These are phyloP conservation scores for Sanghuangporus weigelae DNA, from an alignment of 1,284 basidiomycete genomes.

Conservation along the genomic window DNA sequence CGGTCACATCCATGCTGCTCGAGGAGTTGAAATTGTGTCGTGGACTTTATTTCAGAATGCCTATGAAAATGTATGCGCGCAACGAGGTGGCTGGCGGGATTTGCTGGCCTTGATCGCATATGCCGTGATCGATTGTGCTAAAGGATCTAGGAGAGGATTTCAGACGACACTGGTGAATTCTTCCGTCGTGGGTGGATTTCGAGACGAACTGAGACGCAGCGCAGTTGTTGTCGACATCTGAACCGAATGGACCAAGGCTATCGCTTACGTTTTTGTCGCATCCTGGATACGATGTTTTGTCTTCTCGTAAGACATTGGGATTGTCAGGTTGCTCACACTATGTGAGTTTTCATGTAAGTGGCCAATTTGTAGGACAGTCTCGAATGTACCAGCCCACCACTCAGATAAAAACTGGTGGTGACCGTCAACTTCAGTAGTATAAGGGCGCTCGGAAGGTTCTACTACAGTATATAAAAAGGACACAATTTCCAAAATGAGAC, in stretches of 20 bases:
- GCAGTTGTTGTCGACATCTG: conserved; percentile 9
- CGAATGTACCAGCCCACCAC: no score
- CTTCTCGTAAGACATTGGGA: no score
- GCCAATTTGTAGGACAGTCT: no score
- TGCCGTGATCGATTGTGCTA: not conserved
- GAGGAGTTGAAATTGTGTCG: conserved; percentile 28
- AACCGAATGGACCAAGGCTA: not conserved
- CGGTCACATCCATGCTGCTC: conserved; percentile 37
- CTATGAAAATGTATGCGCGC: conserved; percentile 17
- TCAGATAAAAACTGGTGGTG: no score
- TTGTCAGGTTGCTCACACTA: no score
- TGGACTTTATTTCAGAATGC: conserved; percentile 29
- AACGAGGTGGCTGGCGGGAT: not conserved
- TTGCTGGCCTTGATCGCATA: not conserved
- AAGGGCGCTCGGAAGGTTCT: no score
- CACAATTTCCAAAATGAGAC: no score
- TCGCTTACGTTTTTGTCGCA: no score
- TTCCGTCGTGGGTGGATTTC: not conserved
- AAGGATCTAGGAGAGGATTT: not conserved
- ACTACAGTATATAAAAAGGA: no score
- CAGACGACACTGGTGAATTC: not conserved
- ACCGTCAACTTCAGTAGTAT: no score
- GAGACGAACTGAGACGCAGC: not conserved
- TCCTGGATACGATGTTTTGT: no score
- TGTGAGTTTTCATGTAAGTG: no score